Base-by-base conservation (phyloP, 768 basidiomycete species). In the Leccinum boreale region DNA sequence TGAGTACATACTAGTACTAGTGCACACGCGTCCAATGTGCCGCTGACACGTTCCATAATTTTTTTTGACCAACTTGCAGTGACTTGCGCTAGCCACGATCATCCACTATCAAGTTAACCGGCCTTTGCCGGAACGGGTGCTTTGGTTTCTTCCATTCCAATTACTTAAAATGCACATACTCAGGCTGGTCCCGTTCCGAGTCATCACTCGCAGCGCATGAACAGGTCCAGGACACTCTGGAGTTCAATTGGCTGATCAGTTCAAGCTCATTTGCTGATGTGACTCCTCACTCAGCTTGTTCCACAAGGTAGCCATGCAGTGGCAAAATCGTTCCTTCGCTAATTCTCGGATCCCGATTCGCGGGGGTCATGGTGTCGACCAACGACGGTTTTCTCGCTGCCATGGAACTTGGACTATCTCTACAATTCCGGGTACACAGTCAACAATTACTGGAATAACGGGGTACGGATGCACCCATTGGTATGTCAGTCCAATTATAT, bases 251-350 rank as follows among this genome's bases (percentile, higher is more conserved):
- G 33, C 4, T 39, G 44, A 61, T 35, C n/a, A 48, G 5, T 33
- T 33, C 4, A n/a, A n/a, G 17, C 42, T 7, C 17, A 7, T 29
- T 23, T 29, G 53, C 50, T 45, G 50, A 61, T 21, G 35, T 45
- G 51, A 36, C 17, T 17, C 21, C 23, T 7, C 29, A 15, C 36
- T 23, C 28, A 39, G 17, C 21, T 26, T n/a, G 45, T 48, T 39
- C 44, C 52, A 49, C 64, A 42, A 54, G 54, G 60, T 31, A 45
- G 10, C 53, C 56, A 35, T 58, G 60, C 49, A 35, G 59, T 15
- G 9, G 33, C 21, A 33, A n/a, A 17, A 14, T 28, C 19, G 7
- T 17, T 19, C 6, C 12, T 19, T 7, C 28, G 24, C 28, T n/a
- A 1, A 2, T 2, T 26, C 12, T 35, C 23, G 11, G n/a, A 15